Base-by-base conservation (phyloP, 805 yeast genomes). In the Zygoascus tannicola region DNA sequence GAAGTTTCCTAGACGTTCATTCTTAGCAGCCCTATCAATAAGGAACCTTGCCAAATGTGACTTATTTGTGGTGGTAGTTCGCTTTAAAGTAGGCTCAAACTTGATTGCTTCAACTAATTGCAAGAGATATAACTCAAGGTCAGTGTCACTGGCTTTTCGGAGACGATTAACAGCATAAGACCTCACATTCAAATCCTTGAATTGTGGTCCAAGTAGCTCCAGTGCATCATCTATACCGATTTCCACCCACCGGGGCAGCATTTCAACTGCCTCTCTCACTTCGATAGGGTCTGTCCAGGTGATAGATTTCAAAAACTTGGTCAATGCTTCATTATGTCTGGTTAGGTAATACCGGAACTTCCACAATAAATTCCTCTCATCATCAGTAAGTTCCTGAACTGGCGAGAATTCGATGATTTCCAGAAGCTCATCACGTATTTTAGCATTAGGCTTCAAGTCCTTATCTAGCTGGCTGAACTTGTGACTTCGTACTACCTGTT, bases 91-190 rank as follows among this genome's bases (percentile, higher is more conserved):
- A n/a, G 44, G 46, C 56, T 92, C 98, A 59, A 85, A 85, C 54
- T 85, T 81, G 32, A 90, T 73, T 0, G 95, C 94, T 56, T 88
- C 97, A 0, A 90, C 97, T 15, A 90, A 68, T 62, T 92, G 98
- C 44, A 90, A 71, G 50, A 92, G 65, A 56, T 85, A 92, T 48
- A 88, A 68, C 44, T 84, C 81, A 14, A 92, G 60, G 50, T 90
- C 96, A 8, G 75, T 80, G 53, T 85, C 92, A 30, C 77, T 73
- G 0, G 96, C 95, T 47, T 78, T 71, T 44, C 77, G 74, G 38
- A 90, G 66, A 46, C 97, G 66, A 51, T 85, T 84, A 1, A 90
- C 94, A 0, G 98, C 98, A 68, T 85, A 84, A 4, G 84, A 76
- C 38, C 97, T 68, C 12, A 90, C 85, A 5, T 79, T 75, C 1